phyloP scores from a whole-genome alignment of 192 early-diverging fungal species.

The Rhizoclosmatium globosum region DNA sequence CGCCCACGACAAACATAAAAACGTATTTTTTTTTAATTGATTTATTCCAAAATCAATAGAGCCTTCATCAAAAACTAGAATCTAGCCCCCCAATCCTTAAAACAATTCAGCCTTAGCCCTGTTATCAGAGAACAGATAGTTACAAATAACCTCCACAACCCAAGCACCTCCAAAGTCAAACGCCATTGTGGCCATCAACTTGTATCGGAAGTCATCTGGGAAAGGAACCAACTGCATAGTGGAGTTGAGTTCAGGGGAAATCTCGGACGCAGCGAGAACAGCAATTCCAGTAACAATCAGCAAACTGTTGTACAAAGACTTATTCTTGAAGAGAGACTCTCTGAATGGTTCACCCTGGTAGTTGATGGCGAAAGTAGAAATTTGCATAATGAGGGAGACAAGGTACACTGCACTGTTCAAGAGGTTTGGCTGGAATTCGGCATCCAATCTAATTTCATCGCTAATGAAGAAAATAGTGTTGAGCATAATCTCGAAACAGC shows the following conservation, averaged over 20 bases:
- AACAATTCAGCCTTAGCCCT: slow-evolving; percentile 62
- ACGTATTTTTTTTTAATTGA: background rate
- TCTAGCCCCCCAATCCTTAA: background rate
- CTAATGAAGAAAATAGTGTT: too few species aligned
- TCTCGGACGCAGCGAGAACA: slow-evolving; percentile 87
- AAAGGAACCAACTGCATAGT: slow-evolving; percentile 90
- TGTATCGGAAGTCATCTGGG: slow-evolving; percentile 85
- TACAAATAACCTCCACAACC: slow-evolving; percentile 79
- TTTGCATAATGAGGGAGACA: slow-evolving; percentile 96
- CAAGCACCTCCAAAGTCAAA: slow-evolving; percentile 89
- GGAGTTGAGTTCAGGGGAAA: slow-evolving; percentile 87
- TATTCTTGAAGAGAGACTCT: slow-evolving; percentile 92
- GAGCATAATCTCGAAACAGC: background rate
- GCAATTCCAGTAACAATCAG: slow-evolving; percentile 86
- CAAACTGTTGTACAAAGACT: slow-evolving; percentile 89
- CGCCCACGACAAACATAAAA: too few species aligned
- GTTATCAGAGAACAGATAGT: slow-evolving; percentile 87
- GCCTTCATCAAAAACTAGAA: background rate
- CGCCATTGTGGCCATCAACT: slow-evolving; percentile 83
- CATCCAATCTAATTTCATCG: slow-evolving; percentile 87
- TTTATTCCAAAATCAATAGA: too few species aligned
- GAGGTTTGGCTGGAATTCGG: slow-evolving; percentile 92
- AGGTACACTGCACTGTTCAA: slow-evolving; percentile 97
- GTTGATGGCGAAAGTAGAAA: slow-evolving; percentile 99
- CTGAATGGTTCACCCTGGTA: slow-evolving; percentile 97